Evolutionary conservation across 202 grass and related monocot genomes (phyloP), one percentile per base, ranked within the genome.

Genomic region (Elaeis oleifera): DNA sequence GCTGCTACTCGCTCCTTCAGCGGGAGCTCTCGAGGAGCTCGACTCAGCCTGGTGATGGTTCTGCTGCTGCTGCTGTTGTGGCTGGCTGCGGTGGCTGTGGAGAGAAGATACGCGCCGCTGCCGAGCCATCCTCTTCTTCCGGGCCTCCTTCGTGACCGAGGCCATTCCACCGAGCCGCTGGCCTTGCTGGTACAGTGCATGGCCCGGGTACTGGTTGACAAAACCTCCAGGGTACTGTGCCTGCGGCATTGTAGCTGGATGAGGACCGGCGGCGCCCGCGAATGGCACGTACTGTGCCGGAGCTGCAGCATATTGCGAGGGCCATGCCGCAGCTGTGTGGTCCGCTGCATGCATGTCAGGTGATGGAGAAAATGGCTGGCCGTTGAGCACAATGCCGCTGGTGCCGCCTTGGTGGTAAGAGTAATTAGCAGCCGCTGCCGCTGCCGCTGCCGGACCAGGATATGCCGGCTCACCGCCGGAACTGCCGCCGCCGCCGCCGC

Each of bases 91-190:
- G 67, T 80, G 85, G 22, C 91, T 79, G 63, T 91, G 88, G 51
- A 96, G 71, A 5, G 81, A 89, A 0, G 81, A 72, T 48, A 81
- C 19, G 13, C 92, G 84, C 44, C 88, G 79, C 65, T 91, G 92
- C 68, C 84, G 63, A 17, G 88, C 92, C 92, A 97, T 97, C 67
- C 92, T 67, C 70, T 91, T 97, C 81, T 88, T 97, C 17, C 88
- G 57, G 8, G 92, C 92, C 54, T 97, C 92, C 73, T 81, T 89
- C 59, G 87, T 89, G 15, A 81, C 82, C 0, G 88, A 91, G 1
- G 80, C 21, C 17, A 76, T 66, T 0, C 64, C 36, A 5, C 69
- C 53, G 18, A 62, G 69, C 36, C 58, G 78, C 52, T 81, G 78
- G 1, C 59, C 56, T 9, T 48, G 72, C 48, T 81, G 66, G 65